Base-by-base conservation (phyloP, 768 basidiomycete genomes). In the Arthromyces matolae region DNA sequence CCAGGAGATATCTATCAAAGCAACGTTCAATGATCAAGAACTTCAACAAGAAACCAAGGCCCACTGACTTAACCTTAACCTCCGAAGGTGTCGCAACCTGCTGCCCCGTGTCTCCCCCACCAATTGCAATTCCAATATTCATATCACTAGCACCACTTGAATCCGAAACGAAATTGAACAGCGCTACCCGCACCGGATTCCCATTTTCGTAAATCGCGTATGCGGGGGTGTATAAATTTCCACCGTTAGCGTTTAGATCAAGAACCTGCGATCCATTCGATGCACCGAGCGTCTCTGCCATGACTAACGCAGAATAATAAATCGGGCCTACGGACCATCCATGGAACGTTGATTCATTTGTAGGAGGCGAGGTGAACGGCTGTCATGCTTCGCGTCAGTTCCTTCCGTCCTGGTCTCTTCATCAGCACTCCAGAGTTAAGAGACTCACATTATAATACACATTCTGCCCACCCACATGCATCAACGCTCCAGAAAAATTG, bases 131-230 rank as follows among this genome's bases (percentile, higher is more conserved):
- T 7, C 68, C 73, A 9, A 75, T 75, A 2, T 70, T 76, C 50
- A 79, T 77, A 39, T 78, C 71, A 55, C 71, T 79, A 0, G 70
- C 75, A 5, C 83, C 84, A 3, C 71, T 69, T 0, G 71, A 50
- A 56, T 89, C 87, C 22, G 75, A 71, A 34, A 88, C 71, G 57
- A 78, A 91, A 63, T 92, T 93, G 68, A 90, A 78, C 42, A 92
- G 59, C 7, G 79, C 83, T 1, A 88, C 72, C 34, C 83, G 76
- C 8, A 74, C 72, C 3, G 84, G 78, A 3, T 62, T 68, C 14
- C 79, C 80, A 48, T 84, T 75, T 61, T 92, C 86, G 60, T 90
- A 91, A 44, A 92, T 77, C 5, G 78, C 85, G 60, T 89, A 85
- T 6, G 77, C 72, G 49, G 88, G 84, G 5, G 83, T 85, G 53